These are phyloP conservation scores for Podaxis rugospora DNA, from an alignment of 768 basidiomycete genomes.

Conservation along the genomic window DNA sequence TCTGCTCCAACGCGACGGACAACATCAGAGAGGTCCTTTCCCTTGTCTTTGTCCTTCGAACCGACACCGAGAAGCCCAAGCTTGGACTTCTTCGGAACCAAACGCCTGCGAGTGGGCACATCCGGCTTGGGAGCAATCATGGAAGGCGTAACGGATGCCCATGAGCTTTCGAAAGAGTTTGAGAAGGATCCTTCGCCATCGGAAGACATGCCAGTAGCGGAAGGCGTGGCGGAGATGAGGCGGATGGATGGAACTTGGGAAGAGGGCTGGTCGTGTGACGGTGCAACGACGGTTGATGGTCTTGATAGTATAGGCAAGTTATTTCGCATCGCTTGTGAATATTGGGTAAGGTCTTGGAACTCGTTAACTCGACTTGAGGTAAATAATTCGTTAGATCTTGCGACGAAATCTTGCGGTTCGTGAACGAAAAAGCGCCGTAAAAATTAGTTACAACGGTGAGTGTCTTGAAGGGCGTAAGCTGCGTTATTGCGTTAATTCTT, in stretches of 20 bases:
- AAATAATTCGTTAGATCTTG: slow-evolving; percentile 7
- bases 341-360: neutral
- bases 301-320: neutral
- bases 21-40: slow-evolving; percentile 57
- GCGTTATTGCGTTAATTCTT: slow-evolving; percentile 10
- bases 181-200: slow-evolving; percentile 28
- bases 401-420: slow-evolving; percentile 3
- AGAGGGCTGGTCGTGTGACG: slow-evolving; percentile 17
- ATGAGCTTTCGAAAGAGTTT: slow-evolving; percentile 32
- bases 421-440: slow-evolving; percentile 5
- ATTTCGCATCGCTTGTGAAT: neutral
- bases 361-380: neutral
- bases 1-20: slow-evolving; percentile 43
- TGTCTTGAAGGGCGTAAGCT: neutral
- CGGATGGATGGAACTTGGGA: slow-evolving; percentile 56
- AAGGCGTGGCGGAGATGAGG: slow-evolving; percentile 65
- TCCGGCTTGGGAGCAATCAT: slow-evolving; percentile 29
- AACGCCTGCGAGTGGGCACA: slow-evolving; percentile 30
- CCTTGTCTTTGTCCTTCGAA: slow-evolving; percentile 17
- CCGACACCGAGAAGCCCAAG: slow-evolving; percentile 37
- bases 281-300: neutral
- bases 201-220: slow-evolving; percentile 38
- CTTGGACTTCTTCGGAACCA: slow-evolving; percentile 74
- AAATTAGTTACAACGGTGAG: neutral
- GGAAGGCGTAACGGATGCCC: slow-evolving; percentile 28